Evolutionary conservation across 2,329 filamentous ascomycete genomes (phyloP).

Genomic region (Beauveria varroae): DNA sequence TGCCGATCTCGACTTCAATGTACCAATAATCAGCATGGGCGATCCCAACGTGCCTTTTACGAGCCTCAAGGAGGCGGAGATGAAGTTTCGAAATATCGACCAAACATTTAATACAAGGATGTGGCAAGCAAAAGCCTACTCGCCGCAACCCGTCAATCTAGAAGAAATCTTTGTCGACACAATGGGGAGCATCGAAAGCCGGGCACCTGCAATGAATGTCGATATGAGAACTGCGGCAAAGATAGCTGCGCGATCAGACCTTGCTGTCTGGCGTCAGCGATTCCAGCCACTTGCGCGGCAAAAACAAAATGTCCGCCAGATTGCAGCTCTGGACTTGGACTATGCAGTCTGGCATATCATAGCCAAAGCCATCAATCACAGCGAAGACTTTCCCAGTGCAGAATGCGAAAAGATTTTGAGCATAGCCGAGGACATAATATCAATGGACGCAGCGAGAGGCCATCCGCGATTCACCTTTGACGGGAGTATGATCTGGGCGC

Average conservation of each 20-base stretch:
- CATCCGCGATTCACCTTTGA: not conserved
- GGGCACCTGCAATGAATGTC: not conserved
- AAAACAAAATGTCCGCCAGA: not conserved
- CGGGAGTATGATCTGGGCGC: not conserved
- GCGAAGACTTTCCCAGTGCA: not conserved
- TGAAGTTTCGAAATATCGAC: constrained; percentile 9
- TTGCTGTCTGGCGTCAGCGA: not conserved
- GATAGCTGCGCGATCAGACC: not conserved
- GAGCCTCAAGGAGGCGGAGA: constrained; percentile 9
- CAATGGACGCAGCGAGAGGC: not conserved
- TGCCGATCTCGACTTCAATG: constrained; percentile 12
- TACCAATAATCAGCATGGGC: not conserved
- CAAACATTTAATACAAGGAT: not conserved
- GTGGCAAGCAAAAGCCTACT: constrained; percentile 4
- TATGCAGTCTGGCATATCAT: not conserved
- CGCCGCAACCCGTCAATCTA: not conserved
- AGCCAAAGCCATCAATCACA: not conserved
- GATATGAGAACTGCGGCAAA: not conserved
- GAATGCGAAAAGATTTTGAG: not conserved
- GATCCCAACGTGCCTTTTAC: constrained; percentile 7
- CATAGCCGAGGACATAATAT: not conserved
- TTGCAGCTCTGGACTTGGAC: not conserved
- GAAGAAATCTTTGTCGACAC: not conserved
- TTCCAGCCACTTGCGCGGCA: not conserved
- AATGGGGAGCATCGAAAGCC: not conserved